Evolutionary conservation across 164 flowering plant genomes (phyloP).

Genomic region (Taxillus chinensis): DNA sequence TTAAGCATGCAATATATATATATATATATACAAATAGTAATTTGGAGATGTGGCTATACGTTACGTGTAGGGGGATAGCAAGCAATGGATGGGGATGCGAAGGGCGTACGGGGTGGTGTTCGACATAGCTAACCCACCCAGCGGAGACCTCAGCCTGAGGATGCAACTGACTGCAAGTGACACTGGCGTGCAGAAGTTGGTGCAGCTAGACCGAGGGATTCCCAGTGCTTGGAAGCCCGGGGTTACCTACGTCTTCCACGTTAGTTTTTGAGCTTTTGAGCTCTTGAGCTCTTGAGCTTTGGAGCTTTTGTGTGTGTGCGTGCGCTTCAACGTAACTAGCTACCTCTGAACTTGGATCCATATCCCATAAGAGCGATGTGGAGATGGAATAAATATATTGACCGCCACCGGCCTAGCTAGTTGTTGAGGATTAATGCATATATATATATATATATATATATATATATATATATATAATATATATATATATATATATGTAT

Average conservation of each 20-base stretch:
- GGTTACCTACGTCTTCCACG: slow-evolving; percentile 41
- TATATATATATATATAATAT: too few species aligned
- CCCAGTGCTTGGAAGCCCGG: slow-evolving; percentile 71
- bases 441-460: too few species aligned
- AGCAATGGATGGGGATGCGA: slow-evolving; percentile 64
- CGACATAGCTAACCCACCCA: slow-evolving; percentile 43
- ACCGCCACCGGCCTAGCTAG: too few species aligned
- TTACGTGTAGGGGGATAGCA: slow-evolving; percentile 45
- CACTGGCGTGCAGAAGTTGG: slow-evolving; percentile 32
- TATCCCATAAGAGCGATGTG: too few species aligned
- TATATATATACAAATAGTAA: background rate
- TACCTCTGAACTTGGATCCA: too few species aligned
- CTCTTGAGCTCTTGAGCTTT: background rate
- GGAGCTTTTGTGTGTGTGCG: too few species aligned
- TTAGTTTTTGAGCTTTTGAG: slow-evolving; percentile 22
- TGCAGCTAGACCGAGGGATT: slow-evolving; percentile 31
- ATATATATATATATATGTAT: too few species aligned
- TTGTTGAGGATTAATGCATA: too few species aligned
- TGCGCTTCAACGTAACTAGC: too few species aligned
- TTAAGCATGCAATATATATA: too few species aligned
- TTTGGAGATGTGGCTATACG: background rate
- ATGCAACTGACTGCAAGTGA: slow-evolving; percentile 29
- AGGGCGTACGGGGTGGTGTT: slow-evolving; percentile 55
- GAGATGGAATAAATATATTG: too few species aligned
- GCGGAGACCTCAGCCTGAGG: slow-evolving; percentile 38